Conservation (phyloP, 495 filamentous ascomycete genomes). For the Penicillium lividum region DNA sequence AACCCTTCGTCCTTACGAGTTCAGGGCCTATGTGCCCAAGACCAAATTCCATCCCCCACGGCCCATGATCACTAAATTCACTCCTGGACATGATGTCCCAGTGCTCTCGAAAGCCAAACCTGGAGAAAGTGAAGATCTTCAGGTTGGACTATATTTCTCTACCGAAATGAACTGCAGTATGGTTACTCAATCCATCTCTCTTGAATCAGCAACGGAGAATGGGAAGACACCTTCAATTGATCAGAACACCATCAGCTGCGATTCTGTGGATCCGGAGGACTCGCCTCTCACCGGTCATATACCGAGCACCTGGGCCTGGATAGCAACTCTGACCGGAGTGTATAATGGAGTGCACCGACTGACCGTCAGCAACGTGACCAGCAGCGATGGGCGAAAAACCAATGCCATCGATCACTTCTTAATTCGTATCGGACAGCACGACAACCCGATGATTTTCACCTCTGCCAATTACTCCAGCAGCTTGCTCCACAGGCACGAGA, state of each 20-base stretch:
- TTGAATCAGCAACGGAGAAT: conserved; percentile 55
- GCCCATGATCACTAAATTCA: conserved; percentile 67
- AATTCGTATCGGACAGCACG: conserved; percentile 54
- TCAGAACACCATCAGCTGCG: conserved; percentile 45
- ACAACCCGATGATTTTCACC: conserved; percentile 62
- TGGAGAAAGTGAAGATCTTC: conserved; percentile 46
- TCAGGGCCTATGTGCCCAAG: conserved; percentile 62
- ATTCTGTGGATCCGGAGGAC: conserved; percentile 26
- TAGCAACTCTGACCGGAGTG: conserved; percentile 56
- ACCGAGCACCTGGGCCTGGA: conserved; percentile 56
- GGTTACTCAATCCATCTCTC: conserved; percentile 49
- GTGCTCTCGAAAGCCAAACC: conserved; percentile 51
- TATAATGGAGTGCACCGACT: conserved; percentile 66
- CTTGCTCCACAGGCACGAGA: conserved; percentile 45
- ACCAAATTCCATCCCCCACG: conserved; percentile 49
- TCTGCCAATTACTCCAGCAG: conserved; percentile 59
- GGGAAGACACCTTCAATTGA: conserved; percentile 44
- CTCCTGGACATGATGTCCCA: conserved; percentile 64
- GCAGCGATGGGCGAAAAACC: conserved; percentile 30
- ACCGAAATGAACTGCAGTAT: conserved; percentile 62
- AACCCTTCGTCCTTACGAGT: conserved; percentile 59
- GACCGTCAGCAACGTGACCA: conserved; percentile 58
- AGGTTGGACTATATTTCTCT: conserved; percentile 61
- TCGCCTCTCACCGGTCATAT: conserved; percentile 48
- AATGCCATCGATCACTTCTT: conserved; percentile 59